Base-by-base conservation (phyloP, 139 green algal species). In the Nannochloris sp. region DNA sequence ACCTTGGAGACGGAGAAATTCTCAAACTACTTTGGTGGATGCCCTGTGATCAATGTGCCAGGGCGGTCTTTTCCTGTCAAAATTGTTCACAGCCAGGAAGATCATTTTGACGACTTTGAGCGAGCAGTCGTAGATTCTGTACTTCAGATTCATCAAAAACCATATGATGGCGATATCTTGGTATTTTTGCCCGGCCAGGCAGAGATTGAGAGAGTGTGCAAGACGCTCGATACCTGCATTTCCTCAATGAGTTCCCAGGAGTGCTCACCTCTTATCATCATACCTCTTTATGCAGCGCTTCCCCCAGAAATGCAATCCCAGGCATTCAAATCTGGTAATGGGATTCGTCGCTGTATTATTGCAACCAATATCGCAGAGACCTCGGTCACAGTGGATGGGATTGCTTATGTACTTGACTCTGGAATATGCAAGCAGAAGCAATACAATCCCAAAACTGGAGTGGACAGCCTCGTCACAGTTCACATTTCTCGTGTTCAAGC, bases 351-450 rank as follows among this genome's bases (percentile, higher is more conserved):
- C 18, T 83, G 85, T 67, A 89, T 98, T 27, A 75, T 97, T 49
- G 85, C 92, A 16, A 98, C 92, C 58, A 98, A 98, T 75, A 85
- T 98, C 34, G 92, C 92, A 12, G 92, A 98, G 70, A 98, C 92
- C 16, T 92, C 82, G 48, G 77, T 98, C 37, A 98, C 92, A 54
- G 84, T 91, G 72, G 79, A 75, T 44, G 87, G 85, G 31, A 83
- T 96, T 24, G 83, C 90, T 64, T 96, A 94, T 56, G 89, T 96
- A 27, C 70, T 95, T 29, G 89, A 96, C 76, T 68, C 74, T 18
- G 92, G 92, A 24, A 56, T 91, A 44, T 86, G 95, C 29, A 98
- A 98, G 82, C 81, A 92, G 75, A 96, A 94, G 78, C 61, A 78
- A 36, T 95, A 98, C 81, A 82, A 94, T 66, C 71, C 88, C 0